Evolutionary conservation across 495 filamentous ascomycete species (phyloP).

Genomic region (Pyronema domesticum): DNA sequence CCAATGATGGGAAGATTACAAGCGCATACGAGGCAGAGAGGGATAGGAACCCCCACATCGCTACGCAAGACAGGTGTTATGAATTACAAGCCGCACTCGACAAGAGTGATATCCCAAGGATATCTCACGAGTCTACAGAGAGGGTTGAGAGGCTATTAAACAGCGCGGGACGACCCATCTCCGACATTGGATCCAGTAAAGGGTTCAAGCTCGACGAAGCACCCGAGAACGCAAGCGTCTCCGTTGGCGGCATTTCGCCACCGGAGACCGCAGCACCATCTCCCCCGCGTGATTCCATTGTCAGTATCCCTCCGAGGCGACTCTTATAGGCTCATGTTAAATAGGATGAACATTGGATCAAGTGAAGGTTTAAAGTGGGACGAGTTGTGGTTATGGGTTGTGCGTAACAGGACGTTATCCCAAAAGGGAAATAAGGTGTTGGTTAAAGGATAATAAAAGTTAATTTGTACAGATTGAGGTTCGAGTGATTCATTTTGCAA

Average conservation of each 20-base stretch:
- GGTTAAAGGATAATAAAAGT: too few relatives aligned
- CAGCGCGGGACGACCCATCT: background rate
- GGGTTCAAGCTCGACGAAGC: slow-evolving; percentile 62
- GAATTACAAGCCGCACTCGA: slow-evolving; percentile 26
- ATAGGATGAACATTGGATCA: too few relatives aligned
- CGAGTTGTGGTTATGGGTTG: too few relatives aligned
- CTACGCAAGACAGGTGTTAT: slow-evolving; percentile 71
- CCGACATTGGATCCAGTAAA: slow-evolving; percentile 15
- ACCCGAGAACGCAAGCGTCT: slow-evolving; percentile 46
- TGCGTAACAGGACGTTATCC: too few relatives aligned
- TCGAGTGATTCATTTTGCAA: too few relatives aligned
- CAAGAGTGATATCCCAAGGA: slow-evolving; percentile 13
- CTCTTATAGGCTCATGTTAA: slow-evolving; percentile 12
- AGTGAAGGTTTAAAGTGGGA: too few relatives aligned
- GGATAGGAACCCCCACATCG: slow-evolving; percentile 54
- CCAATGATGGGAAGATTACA: slow-evolving; percentile 12
- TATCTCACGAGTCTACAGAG: slow-evolving; percentile 13
- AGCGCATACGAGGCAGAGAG: slow-evolving; percentile 12
- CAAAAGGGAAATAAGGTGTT: too few relatives aligned
- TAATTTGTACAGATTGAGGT: too few relatives aligned
- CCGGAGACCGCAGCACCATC: slow-evolving; percentile 13
- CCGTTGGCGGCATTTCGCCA: slow-evolving; percentile 20
- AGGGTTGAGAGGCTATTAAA: slow-evolving; percentile 5
- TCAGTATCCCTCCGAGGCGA: slow-evolving; percentile 19
- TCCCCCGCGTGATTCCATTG: slow-evolving; percentile 3